Evolutionary conservation across 352 stramenopile genomes (phyloP), one percentile per base, ranked within the genome.

Genomic region (Hyaloperonospora arabidopsidis): DNA sequence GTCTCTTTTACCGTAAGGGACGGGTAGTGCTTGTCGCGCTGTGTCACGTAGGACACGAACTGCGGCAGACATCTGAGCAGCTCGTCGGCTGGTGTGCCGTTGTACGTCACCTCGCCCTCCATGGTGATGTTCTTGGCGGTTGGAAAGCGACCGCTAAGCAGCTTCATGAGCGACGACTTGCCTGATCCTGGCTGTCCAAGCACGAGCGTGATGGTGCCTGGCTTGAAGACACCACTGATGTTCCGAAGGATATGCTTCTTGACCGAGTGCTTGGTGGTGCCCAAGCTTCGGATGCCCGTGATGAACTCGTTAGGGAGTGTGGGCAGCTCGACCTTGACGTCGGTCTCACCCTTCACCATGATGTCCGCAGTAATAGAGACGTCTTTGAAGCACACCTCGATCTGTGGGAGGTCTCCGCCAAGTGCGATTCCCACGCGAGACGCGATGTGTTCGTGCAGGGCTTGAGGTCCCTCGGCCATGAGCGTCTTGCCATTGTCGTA

Each of bases 81-180:
- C 2, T 65, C 45, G 19, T 52, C 47, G 10, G 28, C 43, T 0
- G 32, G 14, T 6, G 45, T 13, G n/a, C 72, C 72, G 23, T 82
- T 79, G 65, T 79, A 82, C 2, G 70, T 72, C 4, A 82, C 53
- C 0, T 66, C 54, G 5, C 72, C 72, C 1, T 75, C 57, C 5
- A 69, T 34, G 0, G 48, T 59, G 28, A 79, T 29, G 51, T 63
- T 80, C 47, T 67, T 73, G 4, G 43, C 35, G 19, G 47, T 46
- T 0, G 60, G 65, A 34, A 84, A 80, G 0, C 68, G 61, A 0
- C 65, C 67, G 13, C 61, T 74, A 4, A 83, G 65, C 7, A 75
- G 50, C 48, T 83, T 83, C 64, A 83, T 74, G 40, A 80, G 60
- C 19, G 72, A 66, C 5, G 69, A 79, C 55, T 82, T 79, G 43